phyloP scores from a whole-genome alignment of 202 grass and related monocot genomes.

The Panicum hallii region DNA sequence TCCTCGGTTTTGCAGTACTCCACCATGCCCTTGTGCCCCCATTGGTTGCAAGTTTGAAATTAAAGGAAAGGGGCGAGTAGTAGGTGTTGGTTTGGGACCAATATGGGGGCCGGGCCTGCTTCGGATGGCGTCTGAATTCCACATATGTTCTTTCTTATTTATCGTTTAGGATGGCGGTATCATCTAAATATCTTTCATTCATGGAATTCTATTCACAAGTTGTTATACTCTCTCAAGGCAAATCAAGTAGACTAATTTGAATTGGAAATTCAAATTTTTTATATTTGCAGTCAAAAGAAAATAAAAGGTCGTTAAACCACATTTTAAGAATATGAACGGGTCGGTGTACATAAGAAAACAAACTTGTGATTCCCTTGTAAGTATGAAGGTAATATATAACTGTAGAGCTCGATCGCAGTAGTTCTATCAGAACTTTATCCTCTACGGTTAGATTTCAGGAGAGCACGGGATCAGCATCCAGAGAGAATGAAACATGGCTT shows the following conservation, averaged over 20 bases:
- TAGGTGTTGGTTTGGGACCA: slow-evolving; percentile 8
- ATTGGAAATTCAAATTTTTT: background rate
- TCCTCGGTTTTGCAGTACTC: slow-evolving; percentile 37
- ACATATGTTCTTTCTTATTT: background rate
- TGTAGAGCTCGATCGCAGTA: background rate
- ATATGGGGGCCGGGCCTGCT: background rate
- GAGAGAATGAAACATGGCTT: background rate
- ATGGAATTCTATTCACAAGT: background rate
- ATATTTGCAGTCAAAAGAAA: background rate
- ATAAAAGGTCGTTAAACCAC: background rate
- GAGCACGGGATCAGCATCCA: background rate
- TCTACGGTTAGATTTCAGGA: background rate
- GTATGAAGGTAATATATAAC: background rate
- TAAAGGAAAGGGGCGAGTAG: background rate
- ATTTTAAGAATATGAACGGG: background rate
- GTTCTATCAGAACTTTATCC: background rate
- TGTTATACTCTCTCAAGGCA: background rate
- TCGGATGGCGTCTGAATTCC: background rate
- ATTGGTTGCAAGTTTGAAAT: slow-evolving; percentile 49
- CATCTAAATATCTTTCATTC: background rate
- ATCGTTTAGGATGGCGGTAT: background rate
- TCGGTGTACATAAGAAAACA: background rate
- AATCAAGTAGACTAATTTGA: background rate
- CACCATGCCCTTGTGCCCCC: slow-evolving; percentile 8
- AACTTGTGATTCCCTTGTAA: background rate